Percentiles rank a stretch among this genome's conserved stretches.
phyloP scores from a whole-genome alignment of 257 asterid genomes.

The Verbascum thapsus region DNA sequence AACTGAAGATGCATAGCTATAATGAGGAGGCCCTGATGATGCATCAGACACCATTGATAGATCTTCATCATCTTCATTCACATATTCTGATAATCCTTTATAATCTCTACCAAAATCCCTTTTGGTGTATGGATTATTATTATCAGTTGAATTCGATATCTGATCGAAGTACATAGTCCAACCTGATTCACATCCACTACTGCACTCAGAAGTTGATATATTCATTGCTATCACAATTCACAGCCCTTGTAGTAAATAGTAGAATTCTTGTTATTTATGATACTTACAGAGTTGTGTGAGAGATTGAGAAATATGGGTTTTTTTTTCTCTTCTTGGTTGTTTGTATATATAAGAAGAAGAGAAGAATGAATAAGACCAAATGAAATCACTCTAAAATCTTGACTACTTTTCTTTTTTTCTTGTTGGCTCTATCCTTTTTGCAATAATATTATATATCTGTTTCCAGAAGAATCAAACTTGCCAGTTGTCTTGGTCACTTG shows the following conservation, averaged over 20 bases:
- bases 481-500: conserved; percentile 59
- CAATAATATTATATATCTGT: conserved; percentile 40
- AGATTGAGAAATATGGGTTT: neutral
- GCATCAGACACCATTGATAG: conserved; percentile 89
- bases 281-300: neutral
- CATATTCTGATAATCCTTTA: conserved; percentile 10
- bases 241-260: neutral
- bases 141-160: conserved; percentile 39
- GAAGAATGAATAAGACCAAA: conserved; percentile 42
- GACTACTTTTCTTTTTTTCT: conserved; percentile 40
- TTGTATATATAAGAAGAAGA: conserved; percentile 41
- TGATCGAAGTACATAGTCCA: conserved; percentile 91
- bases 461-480: conserved; percentile 59
- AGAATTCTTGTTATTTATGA: neutral
- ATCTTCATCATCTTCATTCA: conserved; percentile 38
- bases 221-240: conserved; percentile 44
- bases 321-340: neutral
- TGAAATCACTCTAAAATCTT: conserved; percentile 48
- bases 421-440: conserved; percentile 56
- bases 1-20: conserved; percentile 16
- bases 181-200: conserved; percentile 87
- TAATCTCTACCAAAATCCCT: conserved; percentile 11
- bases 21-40: conserved; percentile 78
- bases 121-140: conserved; percentile 7
- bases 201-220: conserved; percentile 56